Evolutionary conservation across 2,329 filamentous ascomycete genomes (phyloP), one percentile per base, ranked within the genome.

Genomic region (Aspergillus sp.): DNA sequence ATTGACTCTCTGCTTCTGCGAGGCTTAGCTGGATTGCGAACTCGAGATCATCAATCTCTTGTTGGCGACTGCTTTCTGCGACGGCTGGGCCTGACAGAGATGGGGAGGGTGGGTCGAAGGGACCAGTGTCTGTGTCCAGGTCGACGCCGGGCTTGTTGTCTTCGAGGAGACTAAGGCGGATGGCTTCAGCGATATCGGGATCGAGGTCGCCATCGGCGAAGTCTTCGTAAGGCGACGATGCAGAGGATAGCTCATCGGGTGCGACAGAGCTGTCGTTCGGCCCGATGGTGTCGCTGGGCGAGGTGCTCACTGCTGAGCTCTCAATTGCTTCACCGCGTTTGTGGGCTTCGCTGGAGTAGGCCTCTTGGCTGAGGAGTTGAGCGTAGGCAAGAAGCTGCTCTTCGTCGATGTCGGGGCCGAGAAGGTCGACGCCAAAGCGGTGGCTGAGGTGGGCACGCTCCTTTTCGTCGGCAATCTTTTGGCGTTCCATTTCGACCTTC

Each of bases 371-470:
- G 38, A 89, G 72, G 72, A 89, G 78, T 13, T 83, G 82, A 7
- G 87, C 87, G 70, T 88, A 89, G 2, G 85, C 85, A 23, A 89
- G 69, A 53, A 87, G 80, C 65, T 89, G 85, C 57, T 89, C 87
- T 66, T 89, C 86, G 59, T 77, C 84, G 3, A 81, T 79, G 56
- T 80, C 83, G 2, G 80, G 79, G 0, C 82, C 84, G 2, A 89
- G 76, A 9, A 97, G 78, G 36, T 92, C 91, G 2, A 95, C 87
- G 5, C 95, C 95, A 70, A 97, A 99, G 38, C 94, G 87, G 30
- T 86, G 88, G 38, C 87, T 89, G 25, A 98, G 81, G 23, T 88
- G 87, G 15, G 87, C 84, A 57, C 87, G 82, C 70, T 96, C 89
- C 58, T 88, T 88, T 23, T 83, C 82, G 41, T 86, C 85, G 47